These are phyloP conservation scores for Chaetomium sp. DNA, from an alignment of 2,329 filamentous ascomycete genomes.

Conservation along the genomic window DNA sequence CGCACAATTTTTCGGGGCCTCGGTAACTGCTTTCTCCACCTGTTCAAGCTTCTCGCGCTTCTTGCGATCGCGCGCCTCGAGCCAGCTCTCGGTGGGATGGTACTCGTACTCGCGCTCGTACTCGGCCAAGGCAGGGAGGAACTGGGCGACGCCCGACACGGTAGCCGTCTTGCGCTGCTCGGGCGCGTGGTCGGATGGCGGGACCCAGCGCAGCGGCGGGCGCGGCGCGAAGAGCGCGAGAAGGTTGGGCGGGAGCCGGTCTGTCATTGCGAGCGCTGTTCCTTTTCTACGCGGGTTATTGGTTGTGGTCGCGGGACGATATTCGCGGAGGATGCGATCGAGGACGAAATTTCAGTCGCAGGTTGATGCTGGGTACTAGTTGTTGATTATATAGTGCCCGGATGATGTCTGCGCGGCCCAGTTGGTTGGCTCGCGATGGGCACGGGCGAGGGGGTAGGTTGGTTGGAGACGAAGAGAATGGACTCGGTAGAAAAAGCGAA, in stretches of 20 bases:
- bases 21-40: constrained; percentile 63
- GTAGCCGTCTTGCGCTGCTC: constrained; percentile 76
- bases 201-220: constrained; percentile 86
- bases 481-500: constrained; percentile 5
- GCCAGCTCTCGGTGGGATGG: constrained; percentile 86
- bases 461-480: neutral
- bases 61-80: constrained; percentile 81
- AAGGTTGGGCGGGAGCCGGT: constrained; percentile 91
- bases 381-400: neutral
- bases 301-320: neutral
- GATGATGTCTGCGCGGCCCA: neutral
- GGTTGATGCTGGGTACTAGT: neutral
- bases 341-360: neutral
- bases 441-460: neutral
- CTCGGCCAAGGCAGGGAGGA: constrained; percentile 70
- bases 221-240: constrained; percentile 93
- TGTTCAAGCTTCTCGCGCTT: constrained; percentile 76
- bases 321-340: neutral
- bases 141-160: constrained; percentile 74
- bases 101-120: constrained; percentile 80
- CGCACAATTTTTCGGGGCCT: constrained; percentile 66
- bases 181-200: constrained; percentile 78
- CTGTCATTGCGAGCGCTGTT: constrained; percentile 67
- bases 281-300: neutral
- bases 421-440: neutral